phyloP scores from a whole-genome alignment of 345 rosid genomes.

The Nasturtium officinale region DNA sequence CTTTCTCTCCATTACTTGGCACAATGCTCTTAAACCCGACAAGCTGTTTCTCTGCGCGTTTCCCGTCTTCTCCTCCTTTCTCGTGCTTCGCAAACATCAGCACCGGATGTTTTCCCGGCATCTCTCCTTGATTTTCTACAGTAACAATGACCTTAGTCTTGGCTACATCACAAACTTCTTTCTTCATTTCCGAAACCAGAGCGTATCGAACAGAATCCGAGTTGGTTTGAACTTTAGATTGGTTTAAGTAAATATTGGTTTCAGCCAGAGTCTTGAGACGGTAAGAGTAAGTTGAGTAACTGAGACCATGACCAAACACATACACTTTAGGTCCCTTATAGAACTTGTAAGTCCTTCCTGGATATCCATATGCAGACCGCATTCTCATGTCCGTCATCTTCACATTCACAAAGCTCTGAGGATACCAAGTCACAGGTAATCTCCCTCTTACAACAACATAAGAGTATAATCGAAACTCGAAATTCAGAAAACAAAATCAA shows the following conservation, averaged over 20 bases:
- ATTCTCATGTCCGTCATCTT: slow-evolving; percentile 92
- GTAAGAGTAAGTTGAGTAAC: slow-evolving; percentile 72
- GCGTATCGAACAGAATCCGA: slow-evolving; percentile 34
- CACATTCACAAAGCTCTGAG: slow-evolving; percentile 60
- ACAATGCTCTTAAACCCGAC: slow-evolving; percentile 71
- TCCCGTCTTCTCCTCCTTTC: slow-evolving; percentile 49
- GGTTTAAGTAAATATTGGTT: slow-evolving; percentile 47
- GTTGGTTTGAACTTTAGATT: slow-evolving; percentile 31
- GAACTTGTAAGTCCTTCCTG: slow-evolving; percentile 90
- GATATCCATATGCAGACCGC: slow-evolving; percentile 72
- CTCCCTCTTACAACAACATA: slow-evolving; percentile 68
- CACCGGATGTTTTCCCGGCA: slow-evolving; percentile 74
- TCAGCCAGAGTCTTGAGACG: slow-evolving; percentile 41
- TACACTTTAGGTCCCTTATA: slow-evolving; percentile 64
- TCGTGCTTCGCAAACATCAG: slow-evolving; percentile 61
- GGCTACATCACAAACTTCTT: slow-evolving; percentile 48
- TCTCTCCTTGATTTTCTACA: slow-evolving; percentile 63
- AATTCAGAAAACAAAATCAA: neutral
- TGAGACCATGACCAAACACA: slow-evolving; percentile 76
- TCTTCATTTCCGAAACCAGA: slow-evolving; percentile 57
- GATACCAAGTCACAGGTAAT: slow-evolving; percentile 90
- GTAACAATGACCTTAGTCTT: slow-evolving; percentile 50
- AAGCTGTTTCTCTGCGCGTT: slow-evolving; percentile 65
- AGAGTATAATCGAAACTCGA: neutral
- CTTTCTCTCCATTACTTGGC: slow-evolving; percentile 55